A percentile compares a stretch with the other conserved stretches of the same genome.
Conservation (phyloP, 108 stramenopile genomes). For the Parietichytrium sp. region DNA sequence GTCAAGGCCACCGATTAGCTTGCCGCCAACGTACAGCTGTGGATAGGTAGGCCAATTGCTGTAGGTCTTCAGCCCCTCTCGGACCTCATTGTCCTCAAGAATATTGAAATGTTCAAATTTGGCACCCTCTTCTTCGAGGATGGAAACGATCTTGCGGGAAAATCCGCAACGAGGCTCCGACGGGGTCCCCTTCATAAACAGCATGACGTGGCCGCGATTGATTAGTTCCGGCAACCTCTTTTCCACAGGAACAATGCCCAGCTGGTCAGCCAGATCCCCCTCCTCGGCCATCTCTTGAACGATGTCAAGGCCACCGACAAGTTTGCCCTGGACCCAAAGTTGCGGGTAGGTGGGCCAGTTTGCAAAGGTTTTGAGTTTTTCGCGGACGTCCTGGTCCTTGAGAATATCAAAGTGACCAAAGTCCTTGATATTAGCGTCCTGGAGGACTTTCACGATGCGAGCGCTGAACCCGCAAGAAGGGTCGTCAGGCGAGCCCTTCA, state of each 20-base stretch:
- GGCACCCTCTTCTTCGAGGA: conserved; percentile 66
- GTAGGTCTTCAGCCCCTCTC: conserved; percentile 80
- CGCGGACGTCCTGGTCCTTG: conserved; percentile 45
- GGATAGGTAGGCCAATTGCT: conserved; percentile 92
- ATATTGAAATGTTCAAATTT: conserved; percentile 81
- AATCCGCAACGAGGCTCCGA: conserved; percentile 83
- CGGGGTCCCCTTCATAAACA: conserved; percentile 93
- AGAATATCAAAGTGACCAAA: conserved; percentile 61
- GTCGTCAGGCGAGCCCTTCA: conserved; percentile 88
- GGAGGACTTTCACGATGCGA: conserved; percentile 77
- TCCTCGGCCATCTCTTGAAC: conserved; percentile 82
- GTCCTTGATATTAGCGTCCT: conserved; percentile 56
- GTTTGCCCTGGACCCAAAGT: conserved; percentile 88
- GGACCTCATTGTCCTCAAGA: conserved; percentile 80
- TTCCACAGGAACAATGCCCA: conserved; percentile 47
- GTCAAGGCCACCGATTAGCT: conserved; percentile 92
- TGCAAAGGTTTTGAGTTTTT: conserved; percentile 45
- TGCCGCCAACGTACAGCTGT: conserved; percentile 90
- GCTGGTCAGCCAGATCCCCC: conserved; percentile 51
- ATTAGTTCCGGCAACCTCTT: conserved; percentile 62
- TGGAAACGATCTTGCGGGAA: conserved; percentile 78
- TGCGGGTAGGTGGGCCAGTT: conserved; percentile 96
- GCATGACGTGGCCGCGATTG: conserved; percentile 70
- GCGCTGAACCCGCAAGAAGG: conserved; percentile 88
- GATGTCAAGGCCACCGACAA: conserved; percentile 95